A percentile compares a stretch with the other conserved stretches of the same genome.
Evolutionary conservation across 2,329 filamentous ascomycete genomes (phyloP).

Genomic region (Stenocarpella maydis): DNA sequence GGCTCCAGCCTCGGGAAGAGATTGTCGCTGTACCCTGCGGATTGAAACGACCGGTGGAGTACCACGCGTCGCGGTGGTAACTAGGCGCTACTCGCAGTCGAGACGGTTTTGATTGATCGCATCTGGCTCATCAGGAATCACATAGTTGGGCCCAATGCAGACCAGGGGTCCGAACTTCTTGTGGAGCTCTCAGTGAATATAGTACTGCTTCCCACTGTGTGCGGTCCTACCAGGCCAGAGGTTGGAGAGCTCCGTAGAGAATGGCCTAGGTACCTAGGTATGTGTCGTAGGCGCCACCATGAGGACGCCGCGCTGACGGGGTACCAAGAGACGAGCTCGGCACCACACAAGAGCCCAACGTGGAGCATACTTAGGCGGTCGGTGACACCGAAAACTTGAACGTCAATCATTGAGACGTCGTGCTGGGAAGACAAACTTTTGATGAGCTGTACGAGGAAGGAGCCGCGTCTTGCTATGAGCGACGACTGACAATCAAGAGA

Average conservation of each 20-base stretch:
- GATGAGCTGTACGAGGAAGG: not conserved
- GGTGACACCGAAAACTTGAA: not conserved
- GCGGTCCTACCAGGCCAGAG: constrained; percentile 41
- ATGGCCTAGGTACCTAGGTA: constrained; percentile 39
- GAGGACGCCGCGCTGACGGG: constrained; percentile 29
- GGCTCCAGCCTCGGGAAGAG: constrained; percentile 30
- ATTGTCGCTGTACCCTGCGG: constrained; percentile 22
- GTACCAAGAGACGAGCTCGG: constrained; percentile 32
- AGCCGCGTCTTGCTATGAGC: not conserved
- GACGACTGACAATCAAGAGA: not conserved
- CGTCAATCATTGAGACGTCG: not conserved
- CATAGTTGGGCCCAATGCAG: constrained; percentile 39
- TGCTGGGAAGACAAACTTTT: not conserved
- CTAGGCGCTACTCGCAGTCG: not conserved
- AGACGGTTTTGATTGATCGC: constrained; percentile 37
- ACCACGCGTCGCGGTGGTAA: constrained; percentile 13
- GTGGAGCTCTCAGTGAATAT: constrained; percentile 38
- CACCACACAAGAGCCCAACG: not conserved
- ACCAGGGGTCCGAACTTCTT: constrained; percentile 41
- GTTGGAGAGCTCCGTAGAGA: constrained; percentile 44
- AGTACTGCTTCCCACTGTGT: constrained; percentile 39
- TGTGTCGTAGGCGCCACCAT: constrained; percentile 38
- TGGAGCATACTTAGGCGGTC: not conserved
- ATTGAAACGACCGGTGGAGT: constrained; percentile 22
- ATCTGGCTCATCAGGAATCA: constrained; percentile 39